Base-by-base conservation (phyloP, 176 grass and related monocot genomes). In the Raddia guianensis region DNA sequence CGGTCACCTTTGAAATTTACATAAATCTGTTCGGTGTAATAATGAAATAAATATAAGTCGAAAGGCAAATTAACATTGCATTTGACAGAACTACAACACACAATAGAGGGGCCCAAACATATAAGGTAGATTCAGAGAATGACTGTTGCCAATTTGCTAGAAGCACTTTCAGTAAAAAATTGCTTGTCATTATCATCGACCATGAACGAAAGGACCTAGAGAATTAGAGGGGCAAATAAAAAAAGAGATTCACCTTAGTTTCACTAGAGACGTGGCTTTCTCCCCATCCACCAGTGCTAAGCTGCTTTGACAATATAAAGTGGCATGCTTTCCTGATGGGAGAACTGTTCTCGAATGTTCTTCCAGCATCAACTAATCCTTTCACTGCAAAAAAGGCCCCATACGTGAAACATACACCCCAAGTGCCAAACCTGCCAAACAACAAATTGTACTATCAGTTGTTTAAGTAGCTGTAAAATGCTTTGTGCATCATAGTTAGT, bases 391-490 rank as follows among this genome's bases (percentile, higher is more conserved):
- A 90, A 77, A 84, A 90, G 55, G 59, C 54, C 37, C 63, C 83
- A 51, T 90, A 90, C 18, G 87, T 86, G 78, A 82, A 90, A 58
- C 87, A 90, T 40, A 90, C 35, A 27, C 77, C 83, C 87, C 87
- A 90, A 14, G 64, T 77, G 9, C 87, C 83, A 50, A 78, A 74
- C 88, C 88, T 89, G 78, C 9, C 48, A 73, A 75, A 86, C 11
- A 79, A 55, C 33, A 47, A 52, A 16, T 57, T 20, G n/a, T 20
- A 49, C 53, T 72, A 74, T 19, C 5, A 20, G 57, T 49, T 73
- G 9, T 79, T 55, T 1, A 56, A 40, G 12, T 65, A 12, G 10
- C 56, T 13, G 34, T 47, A 21, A 13, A 37, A 7, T 44, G 54
- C 49, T 47, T 47, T n/a, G 11, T 47, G 1, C 5, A n/a, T n/a